Conservation (phyloP, 495 filamentous ascomycete genomes). For the Platismatia glauca region DNA sequence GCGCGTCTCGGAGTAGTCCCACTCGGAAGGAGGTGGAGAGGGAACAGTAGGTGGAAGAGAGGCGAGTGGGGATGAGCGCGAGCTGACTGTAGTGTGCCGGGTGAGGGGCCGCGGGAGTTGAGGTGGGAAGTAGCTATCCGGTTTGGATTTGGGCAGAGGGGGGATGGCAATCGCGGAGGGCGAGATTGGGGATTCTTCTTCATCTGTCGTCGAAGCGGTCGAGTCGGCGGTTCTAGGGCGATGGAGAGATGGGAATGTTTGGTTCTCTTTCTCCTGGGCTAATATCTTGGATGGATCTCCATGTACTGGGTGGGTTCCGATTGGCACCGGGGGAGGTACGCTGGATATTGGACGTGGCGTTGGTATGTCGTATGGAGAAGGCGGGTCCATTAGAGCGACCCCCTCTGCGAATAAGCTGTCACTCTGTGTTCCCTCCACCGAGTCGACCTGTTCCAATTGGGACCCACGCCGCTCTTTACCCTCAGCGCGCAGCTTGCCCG, state of each 20-base stretch:
- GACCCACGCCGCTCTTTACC: conserved; percentile 20
- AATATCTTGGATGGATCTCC: conserved; percentile 30
- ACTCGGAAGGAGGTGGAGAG: conserved; percentile 43
- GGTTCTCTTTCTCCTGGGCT: conserved; percentile 41
- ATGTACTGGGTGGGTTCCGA: conserved; percentile 20
- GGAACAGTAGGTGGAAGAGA: conserved; percentile 23
- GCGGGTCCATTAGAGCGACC: conserved; percentile 7
- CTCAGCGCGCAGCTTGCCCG: conserved; percentile 52
- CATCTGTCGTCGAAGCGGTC: conserved; percentile 61
- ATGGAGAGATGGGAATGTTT: conserved; percentile 39
- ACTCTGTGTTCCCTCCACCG: conserved; percentile 34
- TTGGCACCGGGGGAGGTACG: conserved; percentile 22
- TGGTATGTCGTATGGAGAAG: conserved; percentile 20
- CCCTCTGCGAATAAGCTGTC: neutral
- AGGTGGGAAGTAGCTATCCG: conserved; percentile 58
- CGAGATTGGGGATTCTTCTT: conserved; percentile 63
- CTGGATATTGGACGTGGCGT: conserved; percentile 19
- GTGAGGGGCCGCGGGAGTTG: conserved; percentile 12
- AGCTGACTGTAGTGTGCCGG: conserved; percentile 49
- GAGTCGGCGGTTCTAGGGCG: conserved; percentile 29
- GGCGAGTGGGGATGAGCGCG: conserved; percentile 42
- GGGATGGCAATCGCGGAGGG: conserved; percentile 26
- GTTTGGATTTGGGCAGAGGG: conserved; percentile 34
- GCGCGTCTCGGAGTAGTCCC: conserved; percentile 87
- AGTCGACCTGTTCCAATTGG: conserved; percentile 36